phyloP scores from a whole-genome alignment of 2,329 filamentous ascomycete species.

The Eutypa lata region DNA sequence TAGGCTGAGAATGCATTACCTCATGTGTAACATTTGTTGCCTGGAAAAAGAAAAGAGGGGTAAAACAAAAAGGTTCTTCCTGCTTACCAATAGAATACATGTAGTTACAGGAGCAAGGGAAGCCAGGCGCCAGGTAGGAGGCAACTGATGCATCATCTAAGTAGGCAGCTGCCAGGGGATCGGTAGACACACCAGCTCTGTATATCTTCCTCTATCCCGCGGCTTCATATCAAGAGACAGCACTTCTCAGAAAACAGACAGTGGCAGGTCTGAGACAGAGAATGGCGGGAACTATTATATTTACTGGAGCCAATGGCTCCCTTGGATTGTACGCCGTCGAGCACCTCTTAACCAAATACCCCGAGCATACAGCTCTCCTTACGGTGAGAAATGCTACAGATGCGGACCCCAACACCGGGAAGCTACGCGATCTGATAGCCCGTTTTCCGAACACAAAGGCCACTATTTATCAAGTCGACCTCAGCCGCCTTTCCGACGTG shows the following conservation, averaged over 20 bases:
- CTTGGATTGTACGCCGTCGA: slow-evolving; percentile 17
- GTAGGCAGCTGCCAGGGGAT: too few relatives aligned
- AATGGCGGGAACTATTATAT: slow-evolving; percentile 32
- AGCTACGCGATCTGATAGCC: slow-evolving; percentile 20
- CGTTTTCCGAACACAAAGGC: slow-evolving; percentile 34
- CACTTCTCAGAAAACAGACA: background rate
- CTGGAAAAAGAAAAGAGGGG: background rate
- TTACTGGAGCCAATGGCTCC: slow-evolving; percentile 39
- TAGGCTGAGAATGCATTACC: background rate
- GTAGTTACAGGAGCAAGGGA: background rate
- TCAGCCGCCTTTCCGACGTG: slow-evolving; percentile 31
- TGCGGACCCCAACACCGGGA: slow-evolving; percentile 27
- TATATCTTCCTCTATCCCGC: background rate
- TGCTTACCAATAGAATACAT: background rate
- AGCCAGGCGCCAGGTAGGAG: background rate
- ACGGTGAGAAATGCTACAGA: slow-evolving; percentile 30
- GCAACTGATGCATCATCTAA: background rate
- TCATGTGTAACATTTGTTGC: background rate
- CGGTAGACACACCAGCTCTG: background rate
- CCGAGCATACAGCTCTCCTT: slow-evolving; percentile 23
- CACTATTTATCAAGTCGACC: slow-evolving; percentile 33
- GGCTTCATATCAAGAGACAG: background rate
- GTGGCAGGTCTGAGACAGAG: background rate
- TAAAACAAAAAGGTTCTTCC: background rate
- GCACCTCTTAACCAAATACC: slow-evolving; percentile 16